Evolutionary conservation across 2,329 filamentous ascomycete species (phyloP).

Genomic region (Tympanopsis confertula): DNA sequence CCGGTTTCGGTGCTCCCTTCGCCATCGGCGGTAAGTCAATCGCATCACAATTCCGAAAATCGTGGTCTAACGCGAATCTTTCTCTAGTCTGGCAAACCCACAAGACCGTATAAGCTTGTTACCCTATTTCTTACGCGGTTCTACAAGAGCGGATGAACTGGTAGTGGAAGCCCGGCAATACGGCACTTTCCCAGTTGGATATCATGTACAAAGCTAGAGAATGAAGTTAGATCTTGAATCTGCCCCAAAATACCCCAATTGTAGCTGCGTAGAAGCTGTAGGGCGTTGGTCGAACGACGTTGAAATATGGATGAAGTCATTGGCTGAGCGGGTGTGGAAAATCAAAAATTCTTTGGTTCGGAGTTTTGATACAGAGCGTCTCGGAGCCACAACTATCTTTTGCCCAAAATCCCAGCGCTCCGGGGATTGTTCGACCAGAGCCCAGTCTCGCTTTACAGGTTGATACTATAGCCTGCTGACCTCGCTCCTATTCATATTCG

Average conservation of each 20-base stretch:
- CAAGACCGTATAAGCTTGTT: conserved; percentile 20
- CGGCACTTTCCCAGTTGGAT: not conserved
- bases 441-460: no score
- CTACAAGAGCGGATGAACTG: no score
- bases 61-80: conserved; percentile 8
- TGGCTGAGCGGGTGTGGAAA: not conserved
- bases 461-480: no score
- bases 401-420: no score
- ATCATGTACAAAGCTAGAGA: conserved; percentile 1
- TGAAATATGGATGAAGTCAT: conserved; percentile 1
- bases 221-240: not conserved
- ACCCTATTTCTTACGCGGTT: not conserved
- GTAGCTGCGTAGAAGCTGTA: not conserved
- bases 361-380: no score
- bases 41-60: conserved; percentile 4
- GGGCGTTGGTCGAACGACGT: not conserved
- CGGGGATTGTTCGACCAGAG: no score
- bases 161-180: no score
- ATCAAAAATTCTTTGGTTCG: not conserved
- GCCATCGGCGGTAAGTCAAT: conserved; percentile 45
- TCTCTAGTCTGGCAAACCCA: conserved; percentile 36
- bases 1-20: conserved; percentile 50
- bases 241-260: not conserved
- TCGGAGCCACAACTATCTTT: no score
- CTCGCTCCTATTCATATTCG: not conserved